Evolutionary conservation across 306 rosid species (phyloP).

Genomic region (Prunus persica): DNA sequence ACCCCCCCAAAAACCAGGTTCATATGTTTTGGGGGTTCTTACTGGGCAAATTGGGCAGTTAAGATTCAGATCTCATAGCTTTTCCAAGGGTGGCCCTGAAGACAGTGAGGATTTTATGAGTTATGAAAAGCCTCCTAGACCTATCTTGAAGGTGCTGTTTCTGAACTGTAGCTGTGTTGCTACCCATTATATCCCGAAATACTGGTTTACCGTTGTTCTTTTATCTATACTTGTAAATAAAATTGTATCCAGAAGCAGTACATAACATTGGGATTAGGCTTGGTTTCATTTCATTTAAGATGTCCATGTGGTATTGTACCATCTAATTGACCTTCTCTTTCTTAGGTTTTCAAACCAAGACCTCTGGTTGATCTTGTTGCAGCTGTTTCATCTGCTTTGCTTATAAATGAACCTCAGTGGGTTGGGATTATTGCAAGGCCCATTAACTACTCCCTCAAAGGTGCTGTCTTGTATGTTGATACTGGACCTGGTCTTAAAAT

Average conservation of each 20-base stretch:
- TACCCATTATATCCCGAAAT: background rate
- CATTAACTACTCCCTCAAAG: constrained; percentile 83
- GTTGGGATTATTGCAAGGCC: constrained; percentile 86
- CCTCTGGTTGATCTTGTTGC: constrained; percentile 94
- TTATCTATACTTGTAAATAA: constrained; percentile 16
- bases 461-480: constrained; percentile 82
- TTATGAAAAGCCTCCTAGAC: constrained; percentile 92
- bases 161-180: background rate
- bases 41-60: constrained; percentile 94
- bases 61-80: constrained; percentile 90
- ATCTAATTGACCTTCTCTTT: constrained; percentile 29
- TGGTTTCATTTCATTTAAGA: constrained; percentile 3
- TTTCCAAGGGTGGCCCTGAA: constrained; percentile 93
- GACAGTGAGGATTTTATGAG: constrained; percentile 93
- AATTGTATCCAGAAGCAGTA: constrained; percentile 7
- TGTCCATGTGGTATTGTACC: background rate
- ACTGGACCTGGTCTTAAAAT: constrained; percentile 95
- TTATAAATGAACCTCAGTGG: constrained; percentile 93
- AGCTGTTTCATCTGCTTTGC: constrained; percentile 88
- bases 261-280: background rate
- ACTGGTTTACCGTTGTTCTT: constrained; percentile 10
- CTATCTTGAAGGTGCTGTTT: constrained; percentile 80
- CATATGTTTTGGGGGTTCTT: constrained; percentile 93
- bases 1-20: constrained; percentile 98
- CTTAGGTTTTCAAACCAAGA: constrained; percentile 83